These are phyloP conservation scores for Jamesozyma jinghongensis DNA, from an alignment of 805 yeast genomes.

Conservation along the genomic window DNA sequence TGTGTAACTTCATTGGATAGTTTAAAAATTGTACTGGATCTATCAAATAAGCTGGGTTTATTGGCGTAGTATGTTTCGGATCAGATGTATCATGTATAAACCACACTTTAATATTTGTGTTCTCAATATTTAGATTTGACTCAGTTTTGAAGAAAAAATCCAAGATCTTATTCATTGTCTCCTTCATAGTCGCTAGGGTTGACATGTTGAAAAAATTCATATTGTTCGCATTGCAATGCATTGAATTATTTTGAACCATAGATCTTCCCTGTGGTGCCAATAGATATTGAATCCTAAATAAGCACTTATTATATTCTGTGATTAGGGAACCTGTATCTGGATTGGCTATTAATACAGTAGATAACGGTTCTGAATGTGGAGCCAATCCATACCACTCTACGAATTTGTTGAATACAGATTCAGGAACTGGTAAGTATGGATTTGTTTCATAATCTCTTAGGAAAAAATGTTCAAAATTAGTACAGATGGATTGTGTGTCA, in stretches of 20 bases:
- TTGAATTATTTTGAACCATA: background rate
- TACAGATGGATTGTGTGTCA: constrained; percentile 38
- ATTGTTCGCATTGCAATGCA: constrained; percentile 9
- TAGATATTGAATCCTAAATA: constrained; percentile 31
- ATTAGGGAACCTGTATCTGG: constrained; percentile 21
- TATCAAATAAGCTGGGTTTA: constrained; percentile 13
- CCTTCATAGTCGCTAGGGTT: constrained; percentile 24
- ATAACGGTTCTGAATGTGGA: constrained; percentile 31
- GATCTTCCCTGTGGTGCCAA: constrained; percentile 10
- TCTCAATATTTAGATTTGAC: constrained; percentile 9
- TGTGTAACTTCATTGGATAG: constrained; percentile 14
- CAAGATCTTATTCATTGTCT: constrained; percentile 16
- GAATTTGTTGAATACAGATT: constrained; percentile 37
- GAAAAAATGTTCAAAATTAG: constrained; percentile 37
- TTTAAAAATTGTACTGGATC: constrained; percentile 25
- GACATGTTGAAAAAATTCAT: constrained; percentile 30
- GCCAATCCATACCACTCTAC: constrained; percentile 47
- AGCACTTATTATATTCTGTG: constrained; percentile 32
- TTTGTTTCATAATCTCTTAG: constrained; percentile 20
- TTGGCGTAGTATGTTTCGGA: constrained; percentile 2
- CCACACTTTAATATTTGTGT: constrained; percentile 21
- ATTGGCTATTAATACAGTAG: constrained; percentile 30
- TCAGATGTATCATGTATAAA: constrained; percentile 5
- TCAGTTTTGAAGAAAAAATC: constrained; percentile 19
- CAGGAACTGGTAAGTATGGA: constrained; percentile 34